Evolutionary conservation across 2,329 filamentous ascomycete genomes (phyloP), one percentile per base, ranked within the genome.

Genomic region (Cyphellophora attinorum): DNA sequence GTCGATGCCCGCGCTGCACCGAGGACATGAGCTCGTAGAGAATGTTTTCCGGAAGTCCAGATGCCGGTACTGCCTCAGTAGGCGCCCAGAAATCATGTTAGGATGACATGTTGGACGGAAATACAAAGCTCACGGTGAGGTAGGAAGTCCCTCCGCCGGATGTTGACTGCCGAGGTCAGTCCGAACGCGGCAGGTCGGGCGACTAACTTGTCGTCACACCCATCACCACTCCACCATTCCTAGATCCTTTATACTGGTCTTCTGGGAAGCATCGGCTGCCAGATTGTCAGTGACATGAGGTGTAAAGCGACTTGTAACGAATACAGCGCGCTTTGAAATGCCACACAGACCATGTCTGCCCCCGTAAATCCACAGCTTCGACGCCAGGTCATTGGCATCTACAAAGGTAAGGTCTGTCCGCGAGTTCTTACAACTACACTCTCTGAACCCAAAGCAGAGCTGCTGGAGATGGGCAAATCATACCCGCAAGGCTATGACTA

Each of bases 401-500:
- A 94, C 66, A 95, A 94, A 76, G 83, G 85, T 85, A 53, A 11
- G 44, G n/a, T n/a, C n/a, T n/a, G n/a, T n/a, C n/a, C 37, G 35
- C 25, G 27, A 10, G 23, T 15, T 18, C 17, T 25, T 33, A 18
- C 12, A 4, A 17, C n/a, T 13, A 17, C 8, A 14, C 15, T 19
- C 15, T 11, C 8, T 17, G 11, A 6, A 6, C 12, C 19, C 8
- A n/a, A n/a, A n/a, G n/a, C 27, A 93, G 86, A 94, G 51, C 74
- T 95, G 8, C 71, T 98, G 28, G 78, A 81, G 51, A 68, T 96
- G 11, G 86, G 89, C 19, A 76, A 79, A 37, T 81, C 89, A 39
- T 96, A 96, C 51, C 89, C 91, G 2, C 68, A 82, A 11, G 91
- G 91, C 30, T 93, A 76, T 62, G 62, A 68, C 18, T 95, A 88